Conservation (phyloP, 441 rosid genomes). For the Gossypium schwendimanii region DNA sequence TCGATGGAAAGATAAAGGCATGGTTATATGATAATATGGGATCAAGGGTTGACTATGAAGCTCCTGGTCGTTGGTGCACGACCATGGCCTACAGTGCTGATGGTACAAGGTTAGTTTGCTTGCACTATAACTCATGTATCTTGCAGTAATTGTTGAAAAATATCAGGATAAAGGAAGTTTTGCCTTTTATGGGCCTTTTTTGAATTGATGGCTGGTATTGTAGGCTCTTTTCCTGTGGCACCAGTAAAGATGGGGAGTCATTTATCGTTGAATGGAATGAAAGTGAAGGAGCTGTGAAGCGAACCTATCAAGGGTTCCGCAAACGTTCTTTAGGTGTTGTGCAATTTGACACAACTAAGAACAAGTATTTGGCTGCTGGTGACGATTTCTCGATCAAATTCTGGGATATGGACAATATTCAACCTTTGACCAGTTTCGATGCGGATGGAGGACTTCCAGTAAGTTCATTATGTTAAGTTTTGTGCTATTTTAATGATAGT, state of each 20-base stretch:
- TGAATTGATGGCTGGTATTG: constrained; percentile 21
- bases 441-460: constrained; percentile 69
- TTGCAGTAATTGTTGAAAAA: constrained; percentile 6
- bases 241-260: constrained; percentile 78
- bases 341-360: constrained; percentile 73
- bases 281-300: constrained; percentile 77
- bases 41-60: constrained; percentile 91
- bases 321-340: constrained; percentile 69
- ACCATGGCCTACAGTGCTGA: constrained; percentile 98
- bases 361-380: constrained; percentile 71
- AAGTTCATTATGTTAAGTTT: constrained; percentile 20
- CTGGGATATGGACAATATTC: constrained; percentile 77
- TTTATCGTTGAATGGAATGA: constrained; percentile 77
- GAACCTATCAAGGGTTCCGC: constrained; percentile 69
- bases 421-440: constrained; percentile 56
- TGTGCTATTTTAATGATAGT: constrained; percentile 6
- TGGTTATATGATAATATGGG: constrained; percentile 95
- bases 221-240: constrained; percentile 77
- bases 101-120: constrained; percentile 64
- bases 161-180: neutral
- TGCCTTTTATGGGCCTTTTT: neutral
- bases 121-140: constrained; percentile 7
- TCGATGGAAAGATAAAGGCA: constrained; percentile 95
- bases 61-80: constrained; percentile 98
- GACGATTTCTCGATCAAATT: constrained; percentile 71